A percentile compares a stretch with the other conserved stretches of the same genome.
Evolutionary conservation across 106 monocot species (phyloP).

Genomic region (Platanthera guangdongensis): DNA sequence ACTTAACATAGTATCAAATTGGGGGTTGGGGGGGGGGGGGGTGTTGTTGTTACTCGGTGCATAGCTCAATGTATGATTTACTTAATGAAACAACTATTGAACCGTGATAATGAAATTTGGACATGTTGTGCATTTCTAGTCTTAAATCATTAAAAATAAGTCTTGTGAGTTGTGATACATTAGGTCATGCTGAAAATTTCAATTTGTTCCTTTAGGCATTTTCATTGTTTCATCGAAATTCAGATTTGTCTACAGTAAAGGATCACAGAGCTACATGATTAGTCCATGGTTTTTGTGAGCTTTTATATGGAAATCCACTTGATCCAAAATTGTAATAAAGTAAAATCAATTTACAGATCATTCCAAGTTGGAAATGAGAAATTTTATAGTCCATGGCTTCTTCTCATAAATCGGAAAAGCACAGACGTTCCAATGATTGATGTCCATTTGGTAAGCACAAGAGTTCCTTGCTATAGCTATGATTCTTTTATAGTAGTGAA

Average conservation of each 20-base stretch:
- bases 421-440: conserved; percentile 93
- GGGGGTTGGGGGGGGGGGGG: background rate
- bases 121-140: background rate
- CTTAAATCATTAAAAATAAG: background rate
- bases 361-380: conserved; percentile 97
- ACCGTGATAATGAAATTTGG: background rate
- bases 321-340: background rate
- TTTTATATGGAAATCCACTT: background rate
- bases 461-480: background rate
- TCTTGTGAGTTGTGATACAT: background rate
- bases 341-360: conserved; percentile 44
- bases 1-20: background rate
- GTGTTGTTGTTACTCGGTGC: background rate
- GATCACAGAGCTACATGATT: background rate
- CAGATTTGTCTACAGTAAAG: background rate
- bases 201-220: background rate
- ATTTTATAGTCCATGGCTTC: conserved; percentile 90
- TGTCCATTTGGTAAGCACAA: conserved; percentile 70
- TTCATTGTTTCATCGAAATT: background rate
- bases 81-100: background rate
- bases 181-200: background rate
- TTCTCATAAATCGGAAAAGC: conserved; percentile 89
- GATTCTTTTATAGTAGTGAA: background rate
- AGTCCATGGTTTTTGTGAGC: background rate
- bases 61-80: background rate